A percentile compares a stretch with the other conserved stretches of the same genome.
Evolutionary conservation across 805 yeast species (phyloP).

Genomic region (Candida nitratophila): DNA sequence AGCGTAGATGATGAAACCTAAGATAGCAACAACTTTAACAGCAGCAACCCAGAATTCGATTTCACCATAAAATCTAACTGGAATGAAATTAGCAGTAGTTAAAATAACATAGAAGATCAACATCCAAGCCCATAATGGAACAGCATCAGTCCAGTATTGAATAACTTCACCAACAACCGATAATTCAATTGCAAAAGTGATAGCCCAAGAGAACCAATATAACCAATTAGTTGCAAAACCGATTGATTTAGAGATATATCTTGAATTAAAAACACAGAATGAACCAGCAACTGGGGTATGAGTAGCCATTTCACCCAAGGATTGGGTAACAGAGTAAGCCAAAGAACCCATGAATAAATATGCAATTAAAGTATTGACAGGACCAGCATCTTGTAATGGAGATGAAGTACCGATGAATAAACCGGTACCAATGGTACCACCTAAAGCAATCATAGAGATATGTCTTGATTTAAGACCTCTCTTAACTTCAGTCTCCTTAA

Average conservation of each 20-base stretch:
- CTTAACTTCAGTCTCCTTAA: slow-evolving; percentile 22
- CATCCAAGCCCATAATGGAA: slow-evolving; percentile 71
- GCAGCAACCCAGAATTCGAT: slow-evolving; percentile 69
- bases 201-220: slow-evolving; percentile 76
- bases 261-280: slow-evolving; percentile 60
- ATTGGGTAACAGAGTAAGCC: slow-evolving; percentile 61
- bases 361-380: slow-evolving; percentile 59
- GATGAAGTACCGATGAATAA: slow-evolving; percentile 58
- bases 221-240: slow-evolving; percentile 70
- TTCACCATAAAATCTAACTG: slow-evolving; percentile 69
- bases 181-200: slow-evolving; percentile 68
- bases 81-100: slow-evolving; percentile 49
- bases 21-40: slow-evolving; percentile 58
- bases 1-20: slow-evolving; percentile 64
- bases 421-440: slow-evolving; percentile 80
- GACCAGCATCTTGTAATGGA: slow-evolving; percentile 55
- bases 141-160: slow-evolving; percentile 60
- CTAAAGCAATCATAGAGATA: slow-evolving; percentile 69
- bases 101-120: slow-evolving; percentile 54
- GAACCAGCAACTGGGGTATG: slow-evolving; percentile 64
- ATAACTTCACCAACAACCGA: slow-evolving; percentile 64
- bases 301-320: slow-evolving; percentile 78
- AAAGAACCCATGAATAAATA: slow-evolving; percentile 60
- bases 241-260: slow-evolving; percentile 62
- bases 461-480: slow-evolving; percentile 61